Evolutionary conservation across 306 rosid genomes (phyloP).

Genomic region (Luffa aegyptiaca): DNA sequence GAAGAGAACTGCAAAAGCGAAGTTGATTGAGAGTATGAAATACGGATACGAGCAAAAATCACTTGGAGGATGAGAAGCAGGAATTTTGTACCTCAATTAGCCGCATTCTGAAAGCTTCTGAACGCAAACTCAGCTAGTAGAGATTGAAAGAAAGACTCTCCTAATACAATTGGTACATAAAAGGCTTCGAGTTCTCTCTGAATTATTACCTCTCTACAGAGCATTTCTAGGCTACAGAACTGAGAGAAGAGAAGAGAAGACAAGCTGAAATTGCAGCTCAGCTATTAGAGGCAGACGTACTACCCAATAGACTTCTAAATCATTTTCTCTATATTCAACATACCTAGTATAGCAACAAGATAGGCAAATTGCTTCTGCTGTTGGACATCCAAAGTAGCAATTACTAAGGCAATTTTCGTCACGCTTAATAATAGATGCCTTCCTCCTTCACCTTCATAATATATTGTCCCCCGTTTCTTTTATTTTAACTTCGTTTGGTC

Average conservation of each 20-base stretch:
- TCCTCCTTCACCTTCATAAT: neutral
- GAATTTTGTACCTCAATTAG: neutral
- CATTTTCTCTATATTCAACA: neutral
- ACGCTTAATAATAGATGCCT: neutral
- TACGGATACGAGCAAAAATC: conserved; percentile 67
- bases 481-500: neutral
- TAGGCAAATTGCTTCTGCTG: neutral
- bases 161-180: neutral
- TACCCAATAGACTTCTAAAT: neutral
- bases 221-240: neutral
- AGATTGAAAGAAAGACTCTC: neutral
- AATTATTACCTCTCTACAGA: neutral
- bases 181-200: neutral
- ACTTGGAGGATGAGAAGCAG: conserved; percentile 42
- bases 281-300: neutral
- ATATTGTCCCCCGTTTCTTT: neutral
- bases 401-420: neutral
- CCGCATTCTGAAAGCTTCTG: neutral
- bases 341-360: neutral
- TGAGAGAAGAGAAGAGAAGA: neutral
- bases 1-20: conserved; percentile 72
- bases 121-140: neutral
- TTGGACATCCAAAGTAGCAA: neutral
- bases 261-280: neutral
- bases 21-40: conserved; percentile 55